Percentiles rank a stretch among this genome's conserved stretches.
These are phyloP conservation scores for Laetiporus sulphureus DNA, from an alignment of 1,284 basidiomycete genomes.

Conservation along the genomic window DNA sequence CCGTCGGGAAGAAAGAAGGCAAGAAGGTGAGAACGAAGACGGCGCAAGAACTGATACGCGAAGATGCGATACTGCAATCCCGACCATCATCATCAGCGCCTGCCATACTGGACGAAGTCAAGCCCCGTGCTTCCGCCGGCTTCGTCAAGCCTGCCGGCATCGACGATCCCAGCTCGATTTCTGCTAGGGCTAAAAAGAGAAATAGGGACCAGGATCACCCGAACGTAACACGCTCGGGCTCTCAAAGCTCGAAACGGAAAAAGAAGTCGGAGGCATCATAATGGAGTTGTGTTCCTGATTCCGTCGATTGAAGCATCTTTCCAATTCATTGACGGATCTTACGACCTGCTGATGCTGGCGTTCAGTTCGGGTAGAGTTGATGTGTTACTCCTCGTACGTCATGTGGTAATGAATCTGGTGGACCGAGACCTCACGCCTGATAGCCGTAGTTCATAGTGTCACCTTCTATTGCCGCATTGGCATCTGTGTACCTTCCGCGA, in stretches of 20 bases:
- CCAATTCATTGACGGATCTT: no score
- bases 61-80: slow-evolving; percentile 30
- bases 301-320: no score
- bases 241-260: slow-evolving; percentile 18
- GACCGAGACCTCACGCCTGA: no score
- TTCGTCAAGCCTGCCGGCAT: slow-evolving; percentile 54
- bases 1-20: slow-evolving; percentile 14
- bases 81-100: slow-evolving; percentile 9
- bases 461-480: no score
- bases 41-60: slow-evolving; percentile 45
- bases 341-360: neutral
- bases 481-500: no score
- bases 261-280: slow-evolving; percentile 13
- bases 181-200: slow-evolving; percentile 13
- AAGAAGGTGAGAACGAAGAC: slow-evolving; percentile 31
- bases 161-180: slow-evolving; percentile 34
- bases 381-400: no score
- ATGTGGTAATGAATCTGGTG: no score
- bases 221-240: slow-evolving; percentile 6
- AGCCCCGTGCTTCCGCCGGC: slow-evolving; percentile 12
- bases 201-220: slow-evolving; percentile 14
- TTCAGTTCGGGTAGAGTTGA: no score
- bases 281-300: no score
- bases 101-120: slow-evolving; percentile 38
- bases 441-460: no score